These are phyloP conservation scores for Phytophthora tentaculata DNA, from an alignment of 352 stramenopile genomes.

Conservation along the genomic window DNA sequence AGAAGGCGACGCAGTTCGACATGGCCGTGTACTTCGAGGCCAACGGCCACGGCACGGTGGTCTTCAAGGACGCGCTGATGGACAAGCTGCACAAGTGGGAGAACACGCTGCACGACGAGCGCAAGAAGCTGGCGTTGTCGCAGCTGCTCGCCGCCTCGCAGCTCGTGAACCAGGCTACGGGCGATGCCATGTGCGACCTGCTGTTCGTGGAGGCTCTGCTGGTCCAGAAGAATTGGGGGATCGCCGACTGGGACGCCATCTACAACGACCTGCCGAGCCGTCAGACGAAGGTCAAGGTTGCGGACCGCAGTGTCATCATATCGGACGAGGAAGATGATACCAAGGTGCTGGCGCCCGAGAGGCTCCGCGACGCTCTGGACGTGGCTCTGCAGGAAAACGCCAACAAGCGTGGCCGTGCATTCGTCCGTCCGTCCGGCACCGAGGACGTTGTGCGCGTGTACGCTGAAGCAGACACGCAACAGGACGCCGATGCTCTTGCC, in stretches of 20 bases:
- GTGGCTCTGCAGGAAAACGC: slow-evolving; percentile 61
- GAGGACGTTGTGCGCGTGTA: slow-evolving; percentile 99
- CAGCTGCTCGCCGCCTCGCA: slow-evolving; percentile 88
- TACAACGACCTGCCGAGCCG: slow-evolving; percentile 96
- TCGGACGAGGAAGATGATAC: slow-evolving; percentile 75
- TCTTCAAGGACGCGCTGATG: slow-evolving; percentile 93
- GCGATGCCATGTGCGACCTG: slow-evolving; percentile 97
- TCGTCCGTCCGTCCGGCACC: slow-evolving; percentile 97
- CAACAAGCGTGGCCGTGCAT: slow-evolving; percentile 79
- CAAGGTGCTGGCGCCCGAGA: slow-evolving; percentile 61
- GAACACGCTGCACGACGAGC: slow-evolving; percentile 72
- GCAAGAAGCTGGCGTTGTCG: slow-evolving; percentile 83
- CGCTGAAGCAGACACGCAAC: slow-evolving; percentile 94
- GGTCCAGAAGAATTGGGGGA: slow-evolving; percentile 87
- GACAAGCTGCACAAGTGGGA: slow-evolving; percentile 87
- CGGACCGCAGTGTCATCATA: slow-evolving; percentile 69
- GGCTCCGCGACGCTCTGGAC: slow-evolving; percentile 63
- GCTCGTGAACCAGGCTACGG: slow-evolving; percentile 97
- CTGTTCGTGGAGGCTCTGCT: slow-evolving; percentile 97
- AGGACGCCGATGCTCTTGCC: slow-evolving; percentile 91
- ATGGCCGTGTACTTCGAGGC: slow-evolving; percentile 99
- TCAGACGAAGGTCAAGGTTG: slow-evolving; percentile 88
- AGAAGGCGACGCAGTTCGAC: slow-evolving; percentile 95
- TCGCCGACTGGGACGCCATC: slow-evolving; percentile 93
- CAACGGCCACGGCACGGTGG: slow-evolving; percentile 99